These are phyloP conservation scores for Bruguiera sexangula DNA, from an alignment of 345 rosid genomes.

Conservation along the genomic window DNA sequence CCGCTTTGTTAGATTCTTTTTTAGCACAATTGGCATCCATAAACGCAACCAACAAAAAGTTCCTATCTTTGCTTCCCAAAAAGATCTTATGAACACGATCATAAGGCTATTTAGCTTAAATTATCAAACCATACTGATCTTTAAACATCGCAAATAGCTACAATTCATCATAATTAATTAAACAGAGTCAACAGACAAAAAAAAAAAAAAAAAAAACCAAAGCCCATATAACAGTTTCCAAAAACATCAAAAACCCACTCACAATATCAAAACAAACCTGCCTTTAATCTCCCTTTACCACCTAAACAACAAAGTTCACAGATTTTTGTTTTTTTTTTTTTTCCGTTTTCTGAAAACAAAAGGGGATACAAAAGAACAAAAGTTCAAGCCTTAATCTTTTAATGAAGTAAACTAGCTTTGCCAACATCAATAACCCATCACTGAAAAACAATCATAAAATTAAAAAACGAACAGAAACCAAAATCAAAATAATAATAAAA, in stretches of 20 bases:
- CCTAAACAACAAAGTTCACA: not conserved
- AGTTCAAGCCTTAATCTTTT: too few relatives aligned
- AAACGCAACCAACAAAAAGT: not conserved
- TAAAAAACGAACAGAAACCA: not conserved
- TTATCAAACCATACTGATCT: not conserved
- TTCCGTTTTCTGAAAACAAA: too few relatives aligned
- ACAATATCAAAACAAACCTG: not conserved
- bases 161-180: not conserved
- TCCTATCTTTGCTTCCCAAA: not conserved
- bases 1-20: not conserved
- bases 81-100: not conserved
- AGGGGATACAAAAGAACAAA: too few relatives aligned
- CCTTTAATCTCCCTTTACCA: not conserved
- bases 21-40: too few relatives aligned
- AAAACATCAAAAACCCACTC: not conserved
- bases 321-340: too few relatives aligned
- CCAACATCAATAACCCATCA: not conserved
- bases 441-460: not conserved
- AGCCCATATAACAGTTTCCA: not conserved
- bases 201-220: not conserved
- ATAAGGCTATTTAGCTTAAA: not conserved
- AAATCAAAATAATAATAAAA: not conserved
- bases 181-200: not conserved
- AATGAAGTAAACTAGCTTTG: not conserved
- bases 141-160: not conserved